phyloP scores from a whole-genome alignment of 1,284 basidiomycete species.

The Apiotrichum gracile region DNA sequence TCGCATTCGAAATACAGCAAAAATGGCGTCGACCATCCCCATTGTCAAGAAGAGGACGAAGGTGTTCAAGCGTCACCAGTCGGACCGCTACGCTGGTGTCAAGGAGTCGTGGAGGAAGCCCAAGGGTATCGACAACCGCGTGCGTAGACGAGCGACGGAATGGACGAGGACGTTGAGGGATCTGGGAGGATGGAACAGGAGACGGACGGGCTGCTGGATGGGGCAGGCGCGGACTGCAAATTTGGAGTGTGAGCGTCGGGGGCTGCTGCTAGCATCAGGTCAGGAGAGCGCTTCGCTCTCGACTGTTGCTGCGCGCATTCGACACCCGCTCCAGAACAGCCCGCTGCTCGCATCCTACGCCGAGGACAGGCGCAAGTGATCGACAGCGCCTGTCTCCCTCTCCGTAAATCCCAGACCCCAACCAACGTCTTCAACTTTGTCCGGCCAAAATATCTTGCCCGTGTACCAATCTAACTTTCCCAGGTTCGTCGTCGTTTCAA shows the following conservation, averaged over 20 bases:
- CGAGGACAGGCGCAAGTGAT: no score
- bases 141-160: constrained; percentile 19
- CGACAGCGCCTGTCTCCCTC: no score
- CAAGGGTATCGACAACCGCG: constrained; percentile 90
- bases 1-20: constrained; percentile 25
- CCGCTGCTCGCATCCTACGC: no score
- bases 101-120: constrained; percentile 98
- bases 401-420: no score
- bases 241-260: no score
- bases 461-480: constrained; percentile 5
- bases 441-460: not conserved
- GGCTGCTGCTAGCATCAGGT: no score
- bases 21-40: constrained; percentile 75
- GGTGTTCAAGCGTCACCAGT: constrained; percentile 96
- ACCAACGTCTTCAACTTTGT: no score
- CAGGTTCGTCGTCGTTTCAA: constrained; percentile 80
- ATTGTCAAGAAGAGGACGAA: constrained; percentile 97
- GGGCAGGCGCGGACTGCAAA: no score
- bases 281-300: not conserved
- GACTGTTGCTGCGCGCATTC: no score
- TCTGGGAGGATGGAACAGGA: not conserved
- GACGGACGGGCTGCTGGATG: not conserved
- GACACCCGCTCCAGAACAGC: no score
- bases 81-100: constrained; percentile 88
- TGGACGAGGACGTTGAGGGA: not conserved